Evolutionary conservation across 2,329 filamentous ascomycete species (phyloP), one percentile per base, ranked within the genome.

Genomic region (Venturia pyrina): DNA sequence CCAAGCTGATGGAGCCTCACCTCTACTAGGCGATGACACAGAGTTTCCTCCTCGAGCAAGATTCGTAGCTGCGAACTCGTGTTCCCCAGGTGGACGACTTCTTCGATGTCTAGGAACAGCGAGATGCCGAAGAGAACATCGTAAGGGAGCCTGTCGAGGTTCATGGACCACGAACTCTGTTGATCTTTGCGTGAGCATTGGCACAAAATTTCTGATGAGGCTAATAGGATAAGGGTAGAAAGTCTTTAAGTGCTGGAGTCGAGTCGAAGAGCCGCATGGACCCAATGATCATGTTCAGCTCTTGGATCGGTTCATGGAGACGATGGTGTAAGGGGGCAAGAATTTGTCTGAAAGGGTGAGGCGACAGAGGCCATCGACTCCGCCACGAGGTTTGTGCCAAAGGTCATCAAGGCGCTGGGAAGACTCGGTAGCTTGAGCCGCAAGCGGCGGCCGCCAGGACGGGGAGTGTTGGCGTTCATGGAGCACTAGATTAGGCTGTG

Each of bases 71-170:
- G 77, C 6, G 74, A 78, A 68, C 83, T 85, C 53, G 80, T 80
- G 59, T 79, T 77, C 50, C 82, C 81, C 56, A 89, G 75, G 68
- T 82, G 78, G 67, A 86, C 80, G 48, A 85, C 78, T 69, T 89
- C 85, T 60, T 85, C 80, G 34, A 87, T 75, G 21, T 82, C 78
- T 44, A 90, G 78, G 65, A 79, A 75, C 7, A 77, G 77, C 8
- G 82, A 79, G 63, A 90, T 81, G 63, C 83, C 80, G 62, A 83
- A 83, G 37, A 89, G 75, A n/a, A 90, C 78, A 74, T 90, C 88
- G 71, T 84, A 86, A 0, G 88, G 87, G 15, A 90, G 74, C 40
- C 71, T 69, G 67, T 81, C 77, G 56, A 83, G 72, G 40, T 50
- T 66, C 37, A 53, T 64, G 53, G 53, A 59, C 5, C 44, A 64